These are phyloP conservation scores for Lachnellula hyalina DNA, from an alignment of 2,329 filamentous ascomycete species.

Conservation along the genomic window DNA sequence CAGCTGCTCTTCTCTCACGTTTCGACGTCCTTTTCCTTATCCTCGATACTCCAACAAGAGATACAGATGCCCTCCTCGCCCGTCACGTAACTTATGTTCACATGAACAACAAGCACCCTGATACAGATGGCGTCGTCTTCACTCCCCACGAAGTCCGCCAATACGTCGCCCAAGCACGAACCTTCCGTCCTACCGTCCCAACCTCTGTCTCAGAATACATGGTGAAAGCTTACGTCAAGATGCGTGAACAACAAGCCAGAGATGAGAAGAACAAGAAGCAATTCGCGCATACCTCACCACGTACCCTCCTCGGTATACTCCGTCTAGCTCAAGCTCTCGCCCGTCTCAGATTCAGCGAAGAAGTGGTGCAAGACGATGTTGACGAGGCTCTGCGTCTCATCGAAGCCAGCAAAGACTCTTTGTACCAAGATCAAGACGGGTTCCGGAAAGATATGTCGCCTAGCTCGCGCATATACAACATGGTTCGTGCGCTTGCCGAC, in stretches of 20 bases:
- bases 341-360: constrained; percentile 79
- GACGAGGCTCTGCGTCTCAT: constrained; percentile 89
- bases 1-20: constrained; percentile 91
- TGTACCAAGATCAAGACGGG: constrained; percentile 64
- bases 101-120: constrained; percentile 92
- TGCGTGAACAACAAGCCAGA: constrained; percentile 86
- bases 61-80: constrained; percentile 86
- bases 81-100: constrained; percentile 95
- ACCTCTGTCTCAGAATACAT: constrained; percentile 89
- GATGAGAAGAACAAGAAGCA: constrained; percentile 89
- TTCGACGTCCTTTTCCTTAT: constrained; percentile 97
- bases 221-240: constrained; percentile 90
- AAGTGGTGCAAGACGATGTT: constrained; percentile 86
- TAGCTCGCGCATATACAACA: constrained; percentile 87
- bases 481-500: constrained; percentile 84
- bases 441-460: constrained; percentile 67
- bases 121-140: constrained; percentile 74
- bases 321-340: constrained; percentile 92
- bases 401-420: constrained; percentile 87
- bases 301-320: constrained; percentile 87
- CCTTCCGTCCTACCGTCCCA: constrained; percentile 81
- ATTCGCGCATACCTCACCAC: constrained; percentile 89
- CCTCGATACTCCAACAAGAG: constrained; percentile 85
- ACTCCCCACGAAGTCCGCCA: constrained; percentile 89
- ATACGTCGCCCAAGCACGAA: constrained; percentile 89